Percentiles rank a stretch among this genome's conserved stretches.
Conservation (phyloP, 2,329 filamentous ascomycete genomes). For the Coniochaeta sp. region DNA sequence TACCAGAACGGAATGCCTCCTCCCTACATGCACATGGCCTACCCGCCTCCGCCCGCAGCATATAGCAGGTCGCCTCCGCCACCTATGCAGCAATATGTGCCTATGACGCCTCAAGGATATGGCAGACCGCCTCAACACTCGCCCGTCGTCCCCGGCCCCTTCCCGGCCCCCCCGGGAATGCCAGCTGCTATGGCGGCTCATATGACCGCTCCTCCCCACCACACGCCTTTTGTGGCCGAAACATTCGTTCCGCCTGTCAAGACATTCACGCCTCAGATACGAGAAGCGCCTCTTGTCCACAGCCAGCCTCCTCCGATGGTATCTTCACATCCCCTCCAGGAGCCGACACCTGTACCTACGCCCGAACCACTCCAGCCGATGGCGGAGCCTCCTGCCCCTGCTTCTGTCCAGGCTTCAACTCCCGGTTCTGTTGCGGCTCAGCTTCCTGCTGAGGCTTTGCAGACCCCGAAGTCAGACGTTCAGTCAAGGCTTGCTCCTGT, state of each 20-base stretch:
- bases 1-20: slow-evolving; percentile 47
- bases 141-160: slow-evolving; percentile 42
- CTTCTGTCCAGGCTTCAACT: slow-evolving; percentile 1
- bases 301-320: neutral
- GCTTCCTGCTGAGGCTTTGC: slow-evolving; percentile 17
- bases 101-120: slow-evolving; percentile 43
- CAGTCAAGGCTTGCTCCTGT: slow-evolving; percentile 10
- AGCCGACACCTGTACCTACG: neutral
- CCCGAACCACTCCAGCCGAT: neutral
- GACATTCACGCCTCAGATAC: slow-evolving; percentile 37
- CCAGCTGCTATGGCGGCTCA: slow-evolving; percentile 33
- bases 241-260: slow-evolving; percentile 32
- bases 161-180: slow-evolving; percentile 48
- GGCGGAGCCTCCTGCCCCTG: slow-evolving; percentile 9
- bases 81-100: slow-evolving; percentile 47
- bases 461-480: slow-evolving; percentile 11
- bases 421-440: slow-evolving; percentile 11
- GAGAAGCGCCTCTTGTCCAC: slow-evolving; percentile 4
- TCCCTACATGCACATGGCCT: slow-evolving; percentile 36
- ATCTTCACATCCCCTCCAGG: slow-evolving; percentile 1
- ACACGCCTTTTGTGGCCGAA: slow-evolving; percentile 36
- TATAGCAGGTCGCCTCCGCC: slow-evolving; percentile 41
- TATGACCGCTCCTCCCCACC: slow-evolving; percentile 36
- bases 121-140: slow-evolving; percentile 35
- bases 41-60: slow-evolving; percentile 26